Evolutionary conservation across 2,329 filamentous ascomycete species (phyloP).

Genomic region (Diaporthe vaccinii): DNA sequence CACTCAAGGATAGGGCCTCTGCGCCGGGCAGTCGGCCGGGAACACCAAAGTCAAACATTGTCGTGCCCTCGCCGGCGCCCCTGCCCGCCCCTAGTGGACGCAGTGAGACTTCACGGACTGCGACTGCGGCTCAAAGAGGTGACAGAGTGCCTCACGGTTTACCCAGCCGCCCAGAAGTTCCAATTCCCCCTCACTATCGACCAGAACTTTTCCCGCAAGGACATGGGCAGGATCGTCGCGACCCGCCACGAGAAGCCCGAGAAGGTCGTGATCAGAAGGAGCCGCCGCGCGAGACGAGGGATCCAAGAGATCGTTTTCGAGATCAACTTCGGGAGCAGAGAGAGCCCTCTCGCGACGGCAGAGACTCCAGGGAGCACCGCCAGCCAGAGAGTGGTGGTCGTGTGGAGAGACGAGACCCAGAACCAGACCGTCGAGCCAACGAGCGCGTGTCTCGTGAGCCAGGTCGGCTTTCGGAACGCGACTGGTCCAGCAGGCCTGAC

Average conservation of each 20-base stretch:
- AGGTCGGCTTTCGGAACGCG: slow-evolving; percentile 55
- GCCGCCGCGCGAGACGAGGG: slow-evolving; percentile 52
- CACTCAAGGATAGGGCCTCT: slow-evolving; percentile 49
- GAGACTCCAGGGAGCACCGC: slow-evolving; percentile 47
- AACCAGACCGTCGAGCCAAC: slow-evolving; percentile 59
- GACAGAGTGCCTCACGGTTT: slow-evolving; percentile 50
- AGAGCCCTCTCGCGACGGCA: slow-evolving; percentile 48
- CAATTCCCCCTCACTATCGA: slow-evolving; percentile 62
- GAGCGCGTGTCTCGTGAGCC: slow-evolving; percentile 54
- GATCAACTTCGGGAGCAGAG: slow-evolving; percentile 39
- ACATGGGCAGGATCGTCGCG: slow-evolving; percentile 49
- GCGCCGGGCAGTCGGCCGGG: slow-evolving; percentile 45
- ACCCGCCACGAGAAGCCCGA: slow-evolving; percentile 45
- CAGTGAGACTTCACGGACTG: slow-evolving; percentile 34
- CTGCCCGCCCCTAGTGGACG: slow-evolving; percentile 26
- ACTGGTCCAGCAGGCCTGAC: slow-evolving; percentile 50
- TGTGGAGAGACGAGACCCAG: slow-evolving; percentile 52
- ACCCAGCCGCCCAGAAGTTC: slow-evolving; percentile 71
- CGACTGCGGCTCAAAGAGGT: slow-evolving; percentile 49
- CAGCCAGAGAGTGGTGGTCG: slow-evolving; percentile 34
- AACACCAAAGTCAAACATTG: slow-evolving; percentile 37
- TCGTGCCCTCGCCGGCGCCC: slow-evolving; percentile 11
- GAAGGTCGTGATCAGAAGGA: slow-evolving; percentile 56
- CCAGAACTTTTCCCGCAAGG: slow-evolving; percentile 61
- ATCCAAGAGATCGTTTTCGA: slow-evolving; percentile 52